Percentiles rank a stretch among this genome's conserved stretches.
Conservation (phyloP, 495 filamentous ascomycete genomes). For the Penicillium chermesinum region DNA sequence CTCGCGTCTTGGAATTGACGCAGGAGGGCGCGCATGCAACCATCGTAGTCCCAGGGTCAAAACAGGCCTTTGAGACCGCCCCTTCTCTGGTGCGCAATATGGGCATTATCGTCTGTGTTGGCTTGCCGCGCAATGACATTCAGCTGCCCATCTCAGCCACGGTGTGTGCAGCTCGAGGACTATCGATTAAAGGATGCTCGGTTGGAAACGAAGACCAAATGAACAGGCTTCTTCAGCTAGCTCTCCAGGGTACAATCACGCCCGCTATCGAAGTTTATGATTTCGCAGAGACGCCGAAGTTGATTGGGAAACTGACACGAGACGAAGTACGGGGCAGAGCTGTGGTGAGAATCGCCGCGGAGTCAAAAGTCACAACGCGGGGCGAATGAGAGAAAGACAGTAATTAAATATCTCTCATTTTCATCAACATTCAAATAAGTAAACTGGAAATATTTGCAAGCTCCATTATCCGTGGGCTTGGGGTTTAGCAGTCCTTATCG, state of each 20-base stretch:
- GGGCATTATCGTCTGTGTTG: constrained; percentile 27
- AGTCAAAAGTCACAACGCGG: too few species aligned
- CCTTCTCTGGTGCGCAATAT: constrained; percentile 25
- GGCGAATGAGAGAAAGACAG: too few species aligned
- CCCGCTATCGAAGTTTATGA: constrained; percentile 22
- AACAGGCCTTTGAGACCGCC: constrained; percentile 22
- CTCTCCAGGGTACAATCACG: constrained; percentile 15
- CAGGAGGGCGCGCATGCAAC: constrained; percentile 30
- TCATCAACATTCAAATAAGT: too few species aligned
- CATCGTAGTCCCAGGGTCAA: constrained; percentile 24
- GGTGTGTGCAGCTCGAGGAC: constrained; percentile 23
- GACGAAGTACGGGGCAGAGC: constrained; percentile 22
- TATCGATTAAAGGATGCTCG: constrained; percentile 26
- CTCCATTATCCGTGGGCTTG: too few species aligned
- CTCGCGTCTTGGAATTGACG: constrained; percentile 23
- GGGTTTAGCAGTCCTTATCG: constrained; percentile 4
- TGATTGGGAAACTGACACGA: constrained; percentile 14
- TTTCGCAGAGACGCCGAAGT: constrained; percentile 15
- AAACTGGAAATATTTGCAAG: too few species aligned
- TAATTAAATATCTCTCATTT: background rate
- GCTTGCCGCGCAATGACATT: constrained; percentile 25
- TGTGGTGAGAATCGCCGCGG: constrained; percentile 18
- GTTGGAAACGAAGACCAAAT: constrained; percentile 28
- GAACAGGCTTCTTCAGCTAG: constrained; percentile 18
- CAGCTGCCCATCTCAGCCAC: constrained; percentile 26